These are phyloP conservation scores for Bipolaris bicolor DNA, from an alignment of 2,329 filamentous ascomycete species.

Conservation along the genomic window DNA sequence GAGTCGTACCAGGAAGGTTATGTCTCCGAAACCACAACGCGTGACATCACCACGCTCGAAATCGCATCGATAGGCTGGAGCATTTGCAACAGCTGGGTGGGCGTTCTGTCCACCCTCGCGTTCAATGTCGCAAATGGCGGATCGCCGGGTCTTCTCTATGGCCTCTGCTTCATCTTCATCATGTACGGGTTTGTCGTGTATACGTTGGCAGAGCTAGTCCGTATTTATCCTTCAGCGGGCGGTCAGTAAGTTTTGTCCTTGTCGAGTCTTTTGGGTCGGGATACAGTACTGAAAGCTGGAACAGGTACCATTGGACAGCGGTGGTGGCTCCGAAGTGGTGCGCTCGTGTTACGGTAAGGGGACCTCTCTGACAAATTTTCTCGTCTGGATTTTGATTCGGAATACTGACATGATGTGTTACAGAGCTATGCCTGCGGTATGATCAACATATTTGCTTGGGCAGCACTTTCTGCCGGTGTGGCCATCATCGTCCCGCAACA, in stretches of 20 bases:
- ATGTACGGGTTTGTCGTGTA: not conserved
- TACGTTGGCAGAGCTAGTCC: not conserved
- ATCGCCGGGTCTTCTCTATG: not conserved
- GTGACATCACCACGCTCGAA: not conserved
- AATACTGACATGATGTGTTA: not conserved
- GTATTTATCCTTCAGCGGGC: not conserved
- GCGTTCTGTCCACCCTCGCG: not conserved
- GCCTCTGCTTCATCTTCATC: not conserved
- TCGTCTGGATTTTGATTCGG: not conserved
- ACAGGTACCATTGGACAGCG: not conserved
- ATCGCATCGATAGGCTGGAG: not conserved
- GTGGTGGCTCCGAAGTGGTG: conserved; percentile 1
- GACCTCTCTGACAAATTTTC: not conserved
- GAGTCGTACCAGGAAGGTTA: not conserved
- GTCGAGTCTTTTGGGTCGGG: not conserved
- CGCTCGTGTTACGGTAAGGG: not conserved
- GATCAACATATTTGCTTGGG: conserved; percentile 1
- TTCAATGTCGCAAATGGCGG: not conserved
- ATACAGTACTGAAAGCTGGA: not conserved
- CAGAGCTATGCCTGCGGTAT: not conserved
- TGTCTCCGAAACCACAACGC: not conserved
- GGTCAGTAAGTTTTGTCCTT: not conserved
- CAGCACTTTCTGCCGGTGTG: not conserved
- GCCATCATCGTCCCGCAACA: not conserved
- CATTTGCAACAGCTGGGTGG: conserved; percentile 1